phyloP scores from a whole-genome alignment of 371 early-diverging fungal genomes.

The Coemansia sp. region DNA sequence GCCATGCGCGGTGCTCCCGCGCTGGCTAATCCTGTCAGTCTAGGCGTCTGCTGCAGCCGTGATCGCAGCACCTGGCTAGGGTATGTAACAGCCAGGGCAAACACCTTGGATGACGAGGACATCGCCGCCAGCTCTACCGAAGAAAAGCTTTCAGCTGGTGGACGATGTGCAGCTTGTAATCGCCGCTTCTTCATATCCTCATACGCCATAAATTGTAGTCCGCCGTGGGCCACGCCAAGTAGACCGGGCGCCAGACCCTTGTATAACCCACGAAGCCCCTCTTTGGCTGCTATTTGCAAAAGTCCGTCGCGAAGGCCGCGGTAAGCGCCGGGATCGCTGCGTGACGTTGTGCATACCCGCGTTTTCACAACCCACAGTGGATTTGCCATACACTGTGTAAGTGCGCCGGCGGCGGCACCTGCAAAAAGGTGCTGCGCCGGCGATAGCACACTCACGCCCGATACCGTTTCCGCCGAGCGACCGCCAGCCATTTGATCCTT shows the following conservation, averaged over 20 bases:
- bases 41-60: conserved; percentile 68
- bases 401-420: conserved; percentile 71
- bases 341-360: conserved; percentile 80
- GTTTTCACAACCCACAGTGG: conserved; percentile 96
- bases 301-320: conserved; percentile 73
- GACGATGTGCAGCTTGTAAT: conserved; percentile 36
- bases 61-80: conserved; percentile 93
- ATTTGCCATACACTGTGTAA: conserved; percentile 82
- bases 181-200: conserved; percentile 87
- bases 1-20: conserved; percentile 40
- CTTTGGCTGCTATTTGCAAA: conserved; percentile 60
- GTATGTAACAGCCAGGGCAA: conserved; percentile 87
- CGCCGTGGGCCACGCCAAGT: conserved; percentile 91
- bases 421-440: conserved; percentile 77
- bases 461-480: conserved; percentile 56
- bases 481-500: conserved; percentile 73
- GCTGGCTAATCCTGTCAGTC: conserved; percentile 10
- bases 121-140: conserved; percentile 75
- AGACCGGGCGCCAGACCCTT: conserved; percentile 86
- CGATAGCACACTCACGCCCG: conserved; percentile 56
- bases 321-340: conserved; percentile 69
- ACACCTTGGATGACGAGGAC: conserved; percentile 84
- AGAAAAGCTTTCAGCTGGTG: conserved; percentile 5
- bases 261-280: conserved; percentile 85
- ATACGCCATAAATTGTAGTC: conserved; percentile 95